Evolutionary conservation across 2,329 filamentous ascomycete species (phyloP).

Genomic region (Thelonectria rubi): DNA sequence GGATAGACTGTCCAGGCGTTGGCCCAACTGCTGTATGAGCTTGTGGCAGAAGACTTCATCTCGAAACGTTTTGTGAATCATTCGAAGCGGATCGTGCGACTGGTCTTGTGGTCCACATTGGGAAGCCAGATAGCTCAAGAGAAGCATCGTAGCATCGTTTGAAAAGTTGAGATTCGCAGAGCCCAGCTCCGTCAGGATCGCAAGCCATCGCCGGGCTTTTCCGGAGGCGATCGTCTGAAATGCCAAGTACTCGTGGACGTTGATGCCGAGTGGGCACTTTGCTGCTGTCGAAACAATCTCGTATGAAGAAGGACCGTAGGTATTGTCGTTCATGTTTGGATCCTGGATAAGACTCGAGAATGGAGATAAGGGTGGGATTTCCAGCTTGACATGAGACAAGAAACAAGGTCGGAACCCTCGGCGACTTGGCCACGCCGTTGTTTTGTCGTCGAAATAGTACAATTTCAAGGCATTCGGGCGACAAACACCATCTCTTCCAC

Average conservation of each 20-base stretch:
- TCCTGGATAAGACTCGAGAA: constrained; percentile 34
- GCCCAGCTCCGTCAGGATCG: constrained; percentile 59
- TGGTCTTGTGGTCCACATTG: constrained; percentile 61
- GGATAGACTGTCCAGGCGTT: constrained; percentile 54
- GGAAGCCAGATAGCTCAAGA: constrained; percentile 61
- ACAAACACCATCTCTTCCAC: constrained; percentile 36
- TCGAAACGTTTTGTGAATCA: constrained; percentile 58
- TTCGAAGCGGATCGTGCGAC: constrained; percentile 47
- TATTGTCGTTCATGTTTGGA: constrained; percentile 21
- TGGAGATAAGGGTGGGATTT: constrained; percentile 30
- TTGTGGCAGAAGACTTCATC: constrained; percentile 59
- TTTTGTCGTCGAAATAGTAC: constrained; percentile 29
- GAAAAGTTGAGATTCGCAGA: constrained; percentile 68
- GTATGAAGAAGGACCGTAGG: constrained; percentile 62
- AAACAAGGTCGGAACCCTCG: constrained; percentile 29
- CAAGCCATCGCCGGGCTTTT: constrained; percentile 57
- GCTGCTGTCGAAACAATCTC: constrained; percentile 61
- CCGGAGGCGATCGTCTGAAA: constrained; percentile 60
- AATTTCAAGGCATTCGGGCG: constrained; percentile 37
- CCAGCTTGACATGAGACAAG: constrained; percentile 35
- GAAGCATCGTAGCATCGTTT: constrained; percentile 58
- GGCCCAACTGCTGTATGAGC: constrained; percentile 58
- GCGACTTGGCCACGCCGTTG: constrained; percentile 33
- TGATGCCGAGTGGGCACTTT: constrained; percentile 57
- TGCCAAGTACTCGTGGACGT: constrained; percentile 62